Evolutionary conservation across 768 basidiomycete species (phyloP).

Genomic region (Boletus barrowsii): DNA sequence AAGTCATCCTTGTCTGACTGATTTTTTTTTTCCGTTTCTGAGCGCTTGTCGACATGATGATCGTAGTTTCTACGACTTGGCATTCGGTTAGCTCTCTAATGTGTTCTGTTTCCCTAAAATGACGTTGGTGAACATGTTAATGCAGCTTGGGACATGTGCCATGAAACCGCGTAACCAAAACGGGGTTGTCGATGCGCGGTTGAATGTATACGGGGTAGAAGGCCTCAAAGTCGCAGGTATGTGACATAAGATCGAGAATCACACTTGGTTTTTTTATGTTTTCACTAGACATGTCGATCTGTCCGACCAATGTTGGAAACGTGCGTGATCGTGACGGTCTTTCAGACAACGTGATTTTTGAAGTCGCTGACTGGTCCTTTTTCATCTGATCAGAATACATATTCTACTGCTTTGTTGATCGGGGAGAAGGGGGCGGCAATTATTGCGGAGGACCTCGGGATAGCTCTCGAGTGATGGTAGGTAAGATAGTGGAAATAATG

Average conservation of each 20-base stretch:
- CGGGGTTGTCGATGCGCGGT: slow-evolving; percentile 59
- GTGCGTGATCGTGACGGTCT: slow-evolving; percentile 2
- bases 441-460: slow-evolving; percentile 49
- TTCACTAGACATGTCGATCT: slow-evolving; percentile 38
- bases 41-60: background rate
- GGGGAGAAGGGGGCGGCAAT: slow-evolving; percentile 63
- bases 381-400: slow-evolving; percentile 34
- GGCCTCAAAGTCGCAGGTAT: slow-evolving; percentile 60
- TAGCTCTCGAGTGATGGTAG: too few species aligned
- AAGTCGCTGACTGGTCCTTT: background rate
- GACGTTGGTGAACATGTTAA: background rate
- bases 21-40: background rate
- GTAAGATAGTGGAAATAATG: too few species aligned
- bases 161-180: slow-evolving; percentile 60
- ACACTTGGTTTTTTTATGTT: background rate
- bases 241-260: background rate
- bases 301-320: slow-evolving; percentile 24
- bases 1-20: background rate
- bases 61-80: slow-evolving; percentile 6
- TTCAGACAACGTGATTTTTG: background rate
- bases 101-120: too few species aligned
- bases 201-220: slow-evolving; percentile 62
- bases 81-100: slow-evolving; percentile 13
- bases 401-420: slow-evolving; percentile 42
- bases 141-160: slow-evolving; percentile 61